Conservation (phyloP, 1,139 yeast genomes). For the Lodderomyces metapsilosis region DNA sequence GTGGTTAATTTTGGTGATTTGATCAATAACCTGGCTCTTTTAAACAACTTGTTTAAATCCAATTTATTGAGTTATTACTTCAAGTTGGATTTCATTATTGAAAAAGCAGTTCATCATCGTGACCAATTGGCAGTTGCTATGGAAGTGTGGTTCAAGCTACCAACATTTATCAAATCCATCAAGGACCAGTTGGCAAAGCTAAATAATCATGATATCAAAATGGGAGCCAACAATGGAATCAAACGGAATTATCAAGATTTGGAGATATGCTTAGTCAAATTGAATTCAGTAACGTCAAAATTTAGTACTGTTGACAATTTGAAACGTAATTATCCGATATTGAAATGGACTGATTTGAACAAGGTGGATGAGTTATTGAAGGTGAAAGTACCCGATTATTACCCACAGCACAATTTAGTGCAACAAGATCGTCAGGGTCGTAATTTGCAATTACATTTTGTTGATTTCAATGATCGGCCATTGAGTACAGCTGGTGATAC, state of each 20-base stretch:
- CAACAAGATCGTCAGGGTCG: background rate
- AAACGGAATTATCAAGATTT: slow-evolving; percentile 11
- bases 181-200: slow-evolving; percentile 11
- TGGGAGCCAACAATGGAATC: background rate
- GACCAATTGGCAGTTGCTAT: slow-evolving; percentile 13
- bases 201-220: slow-evolving; percentile 3
- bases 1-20: slow-evolving; percentile 19
- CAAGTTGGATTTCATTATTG: slow-evolving; percentile 11
- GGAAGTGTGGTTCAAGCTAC: slow-evolving; percentile 15
- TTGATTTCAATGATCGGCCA: slow-evolving; percentile 13
- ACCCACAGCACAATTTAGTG: background rate
- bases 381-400: slow-evolving; percentile 12
- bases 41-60: slow-evolving; percentile 12
- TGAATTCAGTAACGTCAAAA: slow-evolving; percentile 12
- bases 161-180: slow-evolving; percentile 12
- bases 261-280: slow-evolving; percentile 13
- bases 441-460: slow-evolving; percentile 3
- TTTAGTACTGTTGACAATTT: slow-evolving; percentile 13
- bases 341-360: slow-evolving; percentile 12
- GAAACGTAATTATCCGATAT: slow-evolving; percentile 6
- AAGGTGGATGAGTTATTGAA: slow-evolving; percentile 11
- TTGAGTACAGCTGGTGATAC: slow-evolving; percentile 7
- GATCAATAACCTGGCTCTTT: slow-evolving; percentile 12
- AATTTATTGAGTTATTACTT: slow-evolving; percentile 13
- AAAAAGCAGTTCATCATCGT: slow-evolving; percentile 4